Evolutionary conservation across 306 rosid genomes (phyloP), one percentile per base, ranked within the genome.

Genomic region (Potentilla sterilis): DNA sequence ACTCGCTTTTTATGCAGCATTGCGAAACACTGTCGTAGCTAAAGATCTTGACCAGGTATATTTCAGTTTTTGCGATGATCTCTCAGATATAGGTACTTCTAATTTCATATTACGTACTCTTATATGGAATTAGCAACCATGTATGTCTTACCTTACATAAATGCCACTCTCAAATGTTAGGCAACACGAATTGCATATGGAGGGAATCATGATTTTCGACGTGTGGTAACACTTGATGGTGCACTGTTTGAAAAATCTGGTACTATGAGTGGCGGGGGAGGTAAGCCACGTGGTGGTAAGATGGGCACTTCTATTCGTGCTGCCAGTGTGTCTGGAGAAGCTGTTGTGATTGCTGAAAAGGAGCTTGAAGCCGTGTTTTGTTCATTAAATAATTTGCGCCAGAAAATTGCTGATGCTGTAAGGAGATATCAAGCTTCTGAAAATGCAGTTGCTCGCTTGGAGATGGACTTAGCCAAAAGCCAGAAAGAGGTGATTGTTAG

Each of bases 201-300:
- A 7, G 86, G 82, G 66, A 84, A 84, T 85, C 73, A 71, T 51
- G 92, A 92, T 46, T 95, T 90, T 78, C 86, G 88, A 48, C 90
- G 96, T 51, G 98, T 95, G 67, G 98, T 95, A 72, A 95, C 98
- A 51, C 89, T 92, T 87, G 97, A 90, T 70, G 98, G 98, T 70
- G 93, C 93, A 37, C 88, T 95, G 65, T 87, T 95, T 68, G 97
- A 95, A 85, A 86, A 78, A 76, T 87, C 97, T 74, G 98, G 98
- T 77, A 92, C 97, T 59, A 95, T 92, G 96, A 92, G 93, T 84
- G 97, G 97, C 52, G 98, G 98, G 47, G 98, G 98, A 10, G 70
- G 75, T 83, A 95, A 86, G 86, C 97, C 97, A 13, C 92, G 92
- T 55, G 96, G 98, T 83, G 98, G 98, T 71, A 92, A 87, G 88